Percentiles rank a stretch among this genome's conserved stretches.
phyloP scores from a whole-genome alignment of 371 early-diverging fungal genomes.

The Rhizomucor pusillus region DNA sequence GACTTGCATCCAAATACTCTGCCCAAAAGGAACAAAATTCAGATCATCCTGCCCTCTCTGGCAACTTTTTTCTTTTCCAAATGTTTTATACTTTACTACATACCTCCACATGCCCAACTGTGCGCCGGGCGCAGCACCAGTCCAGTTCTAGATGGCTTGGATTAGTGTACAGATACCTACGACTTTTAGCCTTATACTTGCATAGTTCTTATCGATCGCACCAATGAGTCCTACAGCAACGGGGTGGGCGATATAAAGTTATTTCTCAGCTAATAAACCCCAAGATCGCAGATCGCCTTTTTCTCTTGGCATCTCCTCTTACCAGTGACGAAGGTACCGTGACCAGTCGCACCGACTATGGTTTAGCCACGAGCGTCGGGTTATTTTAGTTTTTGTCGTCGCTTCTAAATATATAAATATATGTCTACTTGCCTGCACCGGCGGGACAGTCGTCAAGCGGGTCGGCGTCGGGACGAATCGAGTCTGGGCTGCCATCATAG shows the following conservation, averaged over 20 bases:
- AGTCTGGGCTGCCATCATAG: slow-evolving; percentile 24
- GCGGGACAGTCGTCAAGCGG: slow-evolving; percentile 35
- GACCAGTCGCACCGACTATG: slow-evolving; percentile 31
- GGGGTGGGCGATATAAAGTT: no score
- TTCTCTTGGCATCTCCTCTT: neutral
- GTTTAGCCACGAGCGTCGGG: no score
- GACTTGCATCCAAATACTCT: slow-evolving; percentile 31
- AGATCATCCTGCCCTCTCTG: no score
- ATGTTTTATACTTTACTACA: slow-evolving; percentile 13
- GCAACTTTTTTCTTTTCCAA: neutral
- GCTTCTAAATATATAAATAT: neutral
- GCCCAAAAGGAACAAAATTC: neutral
- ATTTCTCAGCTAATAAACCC: no score
- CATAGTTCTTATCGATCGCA: slow-evolving; percentile 43
- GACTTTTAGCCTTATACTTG: slow-evolving; percentile 8
- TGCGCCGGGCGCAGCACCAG: slow-evolving; percentile 66
- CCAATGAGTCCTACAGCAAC: slow-evolving; percentile 42
- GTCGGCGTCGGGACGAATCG: slow-evolving; percentile 21
- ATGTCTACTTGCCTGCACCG: slow-evolving; percentile 17
- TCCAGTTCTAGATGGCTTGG: slow-evolving; percentile 34
- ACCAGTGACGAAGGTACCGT: slow-evolving; percentile 50
- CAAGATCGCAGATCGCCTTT: no score
- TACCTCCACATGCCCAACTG: slow-evolving; percentile 41
- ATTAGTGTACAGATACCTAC: neutral
- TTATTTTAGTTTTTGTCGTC: no score